A percentile compares a stretch with the other conserved stretches of the same genome.
phyloP scores from a whole-genome alignment of 495 filamentous ascomycete genomes.

The Lophiostoma macrostomum region DNA sequence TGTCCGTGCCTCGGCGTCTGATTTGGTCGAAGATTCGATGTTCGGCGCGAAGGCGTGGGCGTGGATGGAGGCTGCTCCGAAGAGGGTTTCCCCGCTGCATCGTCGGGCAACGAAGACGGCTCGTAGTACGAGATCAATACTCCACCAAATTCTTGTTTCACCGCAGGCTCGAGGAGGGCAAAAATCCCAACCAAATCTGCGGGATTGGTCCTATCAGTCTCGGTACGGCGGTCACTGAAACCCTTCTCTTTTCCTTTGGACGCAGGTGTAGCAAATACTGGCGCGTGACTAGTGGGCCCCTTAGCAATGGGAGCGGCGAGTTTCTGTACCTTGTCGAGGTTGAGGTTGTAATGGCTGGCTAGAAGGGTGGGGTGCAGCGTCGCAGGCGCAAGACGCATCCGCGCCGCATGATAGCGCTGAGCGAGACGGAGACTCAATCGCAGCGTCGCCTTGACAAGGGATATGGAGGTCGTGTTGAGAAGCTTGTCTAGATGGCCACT shows the following conservation, averaged over 20 bases:
- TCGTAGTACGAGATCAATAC: conserved; percentile 67
- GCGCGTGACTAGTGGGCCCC: conserved; percentile 45
- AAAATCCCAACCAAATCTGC: conserved; percentile 74
- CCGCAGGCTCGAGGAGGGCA: conserved; percentile 46
- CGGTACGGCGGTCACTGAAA: conserved; percentile 42
- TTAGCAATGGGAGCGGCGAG: conserved; percentile 80
- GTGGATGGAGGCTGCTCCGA: conserved; percentile 37
- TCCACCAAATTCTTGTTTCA: conserved; percentile 67
- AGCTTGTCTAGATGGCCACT: conserved; percentile 82
- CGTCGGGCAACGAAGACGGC: conserved; percentile 4
- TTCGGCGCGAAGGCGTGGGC: conserved; percentile 51
- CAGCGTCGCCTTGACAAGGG: conserved; percentile 70
- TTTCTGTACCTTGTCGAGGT: conserved; percentile 80
- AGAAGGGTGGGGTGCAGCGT: conserved; percentile 70
- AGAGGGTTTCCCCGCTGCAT: conserved; percentile 18
- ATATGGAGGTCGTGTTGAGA: conserved; percentile 78
- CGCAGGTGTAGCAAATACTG: conserved; percentile 44
- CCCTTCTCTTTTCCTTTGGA: conserved; percentile 73
- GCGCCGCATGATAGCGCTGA: conserved; percentile 84
- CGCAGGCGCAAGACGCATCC: conserved; percentile 62
- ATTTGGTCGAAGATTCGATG: conserved; percentile 35
- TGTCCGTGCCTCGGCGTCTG: conserved; percentile 44
- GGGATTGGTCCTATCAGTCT: conserved; percentile 57
- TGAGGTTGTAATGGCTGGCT: conserved; percentile 88
- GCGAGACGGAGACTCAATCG: conserved; percentile 78